Base-by-base conservation (phyloP, 768 basidiomycete species). In the Panus rudis region DNA sequence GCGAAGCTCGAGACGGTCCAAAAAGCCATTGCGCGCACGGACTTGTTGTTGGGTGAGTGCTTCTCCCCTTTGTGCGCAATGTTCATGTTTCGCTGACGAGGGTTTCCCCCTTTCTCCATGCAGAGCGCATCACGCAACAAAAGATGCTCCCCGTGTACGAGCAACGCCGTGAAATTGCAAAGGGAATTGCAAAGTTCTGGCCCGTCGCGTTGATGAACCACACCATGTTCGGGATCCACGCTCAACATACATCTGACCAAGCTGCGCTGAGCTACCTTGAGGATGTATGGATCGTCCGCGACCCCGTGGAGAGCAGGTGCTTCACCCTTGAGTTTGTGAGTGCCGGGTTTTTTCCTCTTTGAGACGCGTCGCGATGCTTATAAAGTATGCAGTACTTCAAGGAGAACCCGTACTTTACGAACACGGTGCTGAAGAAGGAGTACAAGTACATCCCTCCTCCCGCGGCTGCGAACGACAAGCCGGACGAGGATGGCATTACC, bases 291-390 rank as follows among this genome's bases (percentile, higher is more conserved):
- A 68, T 94, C 27, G 72, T 67, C 45, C 78, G 87, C 42, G 81
- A 93, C 58, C 54, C 72, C 31, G 62, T 64, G 32, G 92, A 96
- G 61, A 79, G 81, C 44, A 69, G 92, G 54, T 83, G 81, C 57
- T 94, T 82, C 67, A 84, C 81, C 39, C 63, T 94, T 43, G 84
- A 92, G 70, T 91, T 96, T 65, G 92, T 93, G 63, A 57, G 92
- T 78, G 40, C 24, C 39, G 41, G 37, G 28, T 10, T 47, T 41
- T 42, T 17, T 39, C 31, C 34, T 13, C 28, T 24, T 21, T 33
- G 39, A 44, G 30, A 50, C 28, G 27, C 4, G 32, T 8, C 10
- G 28, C 28, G 28, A 10, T 30, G 28, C 10, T 23, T 11, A 23
- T 23, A 12, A 24, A 39, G 16, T 16, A 32, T 38, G 33, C 55